Percentiles rank a stretch among this genome's conserved stretches.
phyloP scores from a whole-genome alignment of 2,329 filamentous ascomycete species.

The Nectriaceae sp. region DNA sequence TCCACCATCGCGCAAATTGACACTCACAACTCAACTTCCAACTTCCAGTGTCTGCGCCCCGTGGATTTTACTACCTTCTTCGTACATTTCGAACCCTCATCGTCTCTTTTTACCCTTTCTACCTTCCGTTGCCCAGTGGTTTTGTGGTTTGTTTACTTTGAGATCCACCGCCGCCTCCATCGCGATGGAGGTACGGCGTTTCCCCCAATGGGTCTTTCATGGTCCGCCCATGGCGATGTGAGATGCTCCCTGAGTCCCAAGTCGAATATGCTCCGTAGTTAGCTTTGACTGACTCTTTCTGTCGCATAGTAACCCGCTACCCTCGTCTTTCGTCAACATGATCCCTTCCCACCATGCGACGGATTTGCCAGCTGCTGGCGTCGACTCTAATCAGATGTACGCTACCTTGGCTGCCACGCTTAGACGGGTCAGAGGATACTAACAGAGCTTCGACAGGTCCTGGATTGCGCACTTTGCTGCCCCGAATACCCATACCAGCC shows the following conservation, averaged over 20 bases:
- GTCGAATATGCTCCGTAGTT: neutral
- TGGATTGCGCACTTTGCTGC: conserved; percentile 23
- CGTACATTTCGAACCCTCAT: conserved; percentile 14
- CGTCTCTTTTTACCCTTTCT: neutral
- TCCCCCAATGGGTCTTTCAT: conserved; percentile 26
- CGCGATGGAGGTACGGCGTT: conserved; percentile 23
- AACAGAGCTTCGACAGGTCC: conserved; percentile 18
- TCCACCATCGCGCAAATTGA: conserved; percentile 5
- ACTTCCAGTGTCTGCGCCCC: too few relatives aligned
- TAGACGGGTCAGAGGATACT: conserved; percentile 7
- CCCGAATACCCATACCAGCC: conserved; percentile 17
- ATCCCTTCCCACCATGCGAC: conserved; percentile 28
- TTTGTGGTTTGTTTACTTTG: conserved; percentile 31
- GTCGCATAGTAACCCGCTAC: conserved; percentile 22
- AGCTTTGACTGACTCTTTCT: conserved; percentile 16
- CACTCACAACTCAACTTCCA: conserved; percentile 5
- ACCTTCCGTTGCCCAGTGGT: conserved; percentile 19
- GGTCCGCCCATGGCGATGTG: conserved; percentile 22
- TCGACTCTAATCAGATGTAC: conserved; percentile 15
- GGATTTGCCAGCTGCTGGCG: conserved; percentile 7
- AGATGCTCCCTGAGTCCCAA: conserved; percentile 2
- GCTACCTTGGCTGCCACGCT: conserved; percentile 4
- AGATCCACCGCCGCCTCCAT: conserved; percentile 20
- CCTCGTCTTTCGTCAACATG: conserved; percentile 27
- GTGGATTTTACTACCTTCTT: conserved; percentile 1